These are phyloP conservation scores for Aspergillus neoniger DNA, from an alignment of 2,329 filamentous ascomycete species.

Conservation along the genomic window DNA sequence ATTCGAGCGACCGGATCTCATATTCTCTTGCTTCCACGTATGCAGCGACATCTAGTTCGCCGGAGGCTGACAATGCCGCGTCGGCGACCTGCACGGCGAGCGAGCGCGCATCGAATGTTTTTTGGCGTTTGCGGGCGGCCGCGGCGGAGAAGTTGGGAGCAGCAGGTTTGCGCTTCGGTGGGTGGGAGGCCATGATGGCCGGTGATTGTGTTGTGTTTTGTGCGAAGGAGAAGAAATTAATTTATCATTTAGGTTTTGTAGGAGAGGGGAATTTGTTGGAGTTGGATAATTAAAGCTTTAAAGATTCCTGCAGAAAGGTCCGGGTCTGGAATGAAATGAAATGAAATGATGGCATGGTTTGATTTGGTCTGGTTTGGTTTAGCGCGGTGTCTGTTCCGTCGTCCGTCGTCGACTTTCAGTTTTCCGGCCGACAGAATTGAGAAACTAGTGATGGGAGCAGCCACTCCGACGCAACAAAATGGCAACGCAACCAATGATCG, in stretches of 20 bases:
- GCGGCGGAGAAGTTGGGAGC: conserved; percentile 19
- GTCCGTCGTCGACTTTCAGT: conserved; percentile 4
- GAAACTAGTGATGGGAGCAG: background rate
- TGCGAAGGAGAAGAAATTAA: background rate
- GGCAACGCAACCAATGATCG: conserved; percentile 20
- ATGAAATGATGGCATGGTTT: conserved; percentile 3
- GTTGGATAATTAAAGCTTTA: background rate
- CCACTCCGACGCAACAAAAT: conserved; percentile 13
- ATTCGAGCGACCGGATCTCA: conserved; percentile 82
- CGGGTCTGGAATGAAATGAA: conserved; percentile 9
- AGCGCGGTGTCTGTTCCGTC: conserved; percentile 16
- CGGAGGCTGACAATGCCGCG: conserved; percentile 58
- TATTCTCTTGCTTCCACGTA: conserved; percentile 86
- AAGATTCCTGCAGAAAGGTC: background rate
- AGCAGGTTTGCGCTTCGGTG: conserved; percentile 37
- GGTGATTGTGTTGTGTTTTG: background rate
- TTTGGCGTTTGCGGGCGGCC: conserved; percentile 45
- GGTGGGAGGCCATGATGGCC: conserved; percentile 36
- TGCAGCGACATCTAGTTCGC: conserved; percentile 79
- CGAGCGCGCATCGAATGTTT: conserved; percentile 46
- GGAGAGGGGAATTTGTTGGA: background rate
- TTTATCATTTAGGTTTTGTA: background rate
- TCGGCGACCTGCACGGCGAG: conserved; percentile 49
- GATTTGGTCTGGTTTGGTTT: conserved; percentile 21
- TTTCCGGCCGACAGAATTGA: conserved; percentile 21